Conservation (phyloP, 768 basidiomycete species). For the Agrocybe pediades region DNA sequence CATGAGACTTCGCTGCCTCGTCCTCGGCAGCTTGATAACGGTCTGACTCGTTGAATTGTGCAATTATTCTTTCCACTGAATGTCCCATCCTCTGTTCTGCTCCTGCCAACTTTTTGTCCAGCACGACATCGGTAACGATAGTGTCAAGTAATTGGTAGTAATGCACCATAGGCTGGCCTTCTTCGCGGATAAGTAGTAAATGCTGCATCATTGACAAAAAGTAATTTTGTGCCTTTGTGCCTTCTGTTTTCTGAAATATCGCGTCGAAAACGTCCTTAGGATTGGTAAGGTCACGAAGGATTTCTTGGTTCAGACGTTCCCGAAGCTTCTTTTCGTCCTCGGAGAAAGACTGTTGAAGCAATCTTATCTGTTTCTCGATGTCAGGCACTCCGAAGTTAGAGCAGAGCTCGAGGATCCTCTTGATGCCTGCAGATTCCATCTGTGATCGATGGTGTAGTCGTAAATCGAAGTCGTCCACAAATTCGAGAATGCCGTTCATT, state of each 20-base stretch:
- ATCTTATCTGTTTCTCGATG: slow-evolving; percentile 67
- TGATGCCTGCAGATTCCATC: slow-evolving; percentile 88
- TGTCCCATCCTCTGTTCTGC: slow-evolving; percentile 86
- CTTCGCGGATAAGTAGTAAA: slow-evolving; percentile 85
- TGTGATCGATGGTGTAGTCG: slow-evolving; percentile 85
- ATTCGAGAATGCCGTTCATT: slow-evolving; percentile 65
- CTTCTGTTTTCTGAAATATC: slow-evolving; percentile 73
- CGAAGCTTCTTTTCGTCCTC: slow-evolving; percentile 75
- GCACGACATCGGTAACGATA: slow-evolving; percentile 86
- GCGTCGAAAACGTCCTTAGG: slow-evolving; percentile 89
- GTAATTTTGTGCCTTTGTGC: slow-evolving; percentile 78
- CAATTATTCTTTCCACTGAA: slow-evolving; percentile 86
- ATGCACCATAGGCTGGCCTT: slow-evolving; percentile 80
- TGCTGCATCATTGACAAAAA: slow-evolving; percentile 96
- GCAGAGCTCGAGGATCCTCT: slow-evolving; percentile 70
- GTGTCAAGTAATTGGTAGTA: slow-evolving; percentile 93
- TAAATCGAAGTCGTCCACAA: slow-evolving; percentile 77
- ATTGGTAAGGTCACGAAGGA: slow-evolving; percentile 74
- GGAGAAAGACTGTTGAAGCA: slow-evolving; percentile 61
- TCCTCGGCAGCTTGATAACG: slow-evolving; percentile 75
- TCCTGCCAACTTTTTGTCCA: slow-evolving; percentile 86
- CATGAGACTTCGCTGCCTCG: slow-evolving; percentile 72
- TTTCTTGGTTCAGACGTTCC: slow-evolving; percentile 74
- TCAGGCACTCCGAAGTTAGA: slow-evolving; percentile 60
- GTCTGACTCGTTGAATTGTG: slow-evolving; percentile 89